Percentiles rank a stretch among this genome's conserved stretches.
phyloP scores from a whole-genome alignment of 106 monocot genomes.

The Platanthera guangdongensis region DNA sequence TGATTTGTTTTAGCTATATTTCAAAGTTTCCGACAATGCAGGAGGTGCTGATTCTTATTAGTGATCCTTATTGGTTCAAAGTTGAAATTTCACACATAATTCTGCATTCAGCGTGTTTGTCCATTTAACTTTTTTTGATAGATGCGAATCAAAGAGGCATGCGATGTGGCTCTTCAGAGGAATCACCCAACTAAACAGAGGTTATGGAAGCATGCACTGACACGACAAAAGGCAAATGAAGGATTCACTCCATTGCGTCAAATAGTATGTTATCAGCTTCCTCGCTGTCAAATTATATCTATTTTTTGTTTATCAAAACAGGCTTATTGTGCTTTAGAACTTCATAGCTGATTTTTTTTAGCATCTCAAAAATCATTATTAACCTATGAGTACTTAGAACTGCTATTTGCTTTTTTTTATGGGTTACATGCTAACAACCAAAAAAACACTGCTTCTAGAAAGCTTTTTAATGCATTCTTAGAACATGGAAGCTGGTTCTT shows the following conservation, averaged over 20 bases:
- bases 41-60: too few species aligned
- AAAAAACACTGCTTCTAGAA: too few species aligned
- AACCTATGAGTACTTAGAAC: too few species aligned
- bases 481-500: too few species aligned
- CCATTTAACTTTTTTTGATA: constrained; percentile 3
- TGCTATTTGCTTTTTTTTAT: too few species aligned
- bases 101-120: too few species aligned
- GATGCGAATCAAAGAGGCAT: constrained; percentile 97
- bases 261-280: constrained; percentile 51
- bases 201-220: constrained; percentile 87
- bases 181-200: constrained; percentile 80
- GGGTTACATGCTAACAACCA: too few species aligned
- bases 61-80: too few species aligned
- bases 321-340: not conserved
- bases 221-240: constrained; percentile 64
- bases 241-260: constrained; percentile 73
- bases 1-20: too few species aligned
- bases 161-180: constrained; percentile 95
- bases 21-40: too few species aligned
- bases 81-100: too few species aligned
- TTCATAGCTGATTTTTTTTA: not conserved
- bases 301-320: not conserved
- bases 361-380: not conserved
- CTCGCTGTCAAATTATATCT: not conserved
- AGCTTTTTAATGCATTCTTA: too few species aligned